Base-by-base conservation (phyloP, 139 green algal species). In the Micractinium sp. region DNA sequence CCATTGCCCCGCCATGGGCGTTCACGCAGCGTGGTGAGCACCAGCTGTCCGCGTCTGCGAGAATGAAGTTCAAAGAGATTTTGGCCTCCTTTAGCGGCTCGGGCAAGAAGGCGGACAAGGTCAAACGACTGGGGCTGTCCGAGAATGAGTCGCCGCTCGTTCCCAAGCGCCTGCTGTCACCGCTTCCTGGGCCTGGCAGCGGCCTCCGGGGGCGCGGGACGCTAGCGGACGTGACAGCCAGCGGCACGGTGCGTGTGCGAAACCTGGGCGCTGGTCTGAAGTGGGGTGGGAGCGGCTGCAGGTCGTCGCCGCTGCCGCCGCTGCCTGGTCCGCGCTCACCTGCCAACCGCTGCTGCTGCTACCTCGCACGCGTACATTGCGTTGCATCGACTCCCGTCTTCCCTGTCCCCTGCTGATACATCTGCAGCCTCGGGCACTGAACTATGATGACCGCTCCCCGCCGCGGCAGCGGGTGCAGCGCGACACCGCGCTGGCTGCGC, bases 71-170 rank as follows among this genome's bases (percentile, higher is more conserved):
- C 47, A 56, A 56, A 9, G 47, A 56, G 47, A 56, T 79, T 5
- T 33, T 87, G 13, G 63, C 35, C 14, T 66, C 82, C 7, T 63
- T 87, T 0, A 63, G 61, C 36, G 63, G 82, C 85, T 80, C 74
- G 14, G 18, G 31, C 38, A 88, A 82, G 22, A 60, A 78, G 14
- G n/a, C 60, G 25, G 63, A 78, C 35, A 79, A 88, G 41, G 29
- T 29, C 84, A 66, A 14, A 38, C 23, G 82, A 25, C 66, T 36
- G 4, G 69, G 25, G 33, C 47, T 63, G 0, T n/a, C 82, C 23
- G 85, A 89, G 23, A 89, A 89, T 67, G 73, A 60, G 53, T 53
- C 39, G 38, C 53, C 85, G 19, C 85, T 76, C 12, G 35, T n/a
- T 12, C 53, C 85, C 22, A 89, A 83, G 74, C n/a, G 85, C 20